phyloP scores from a whole-genome alignment of 1,284 basidiomycete species.

The Volvariella volvacea region DNA sequence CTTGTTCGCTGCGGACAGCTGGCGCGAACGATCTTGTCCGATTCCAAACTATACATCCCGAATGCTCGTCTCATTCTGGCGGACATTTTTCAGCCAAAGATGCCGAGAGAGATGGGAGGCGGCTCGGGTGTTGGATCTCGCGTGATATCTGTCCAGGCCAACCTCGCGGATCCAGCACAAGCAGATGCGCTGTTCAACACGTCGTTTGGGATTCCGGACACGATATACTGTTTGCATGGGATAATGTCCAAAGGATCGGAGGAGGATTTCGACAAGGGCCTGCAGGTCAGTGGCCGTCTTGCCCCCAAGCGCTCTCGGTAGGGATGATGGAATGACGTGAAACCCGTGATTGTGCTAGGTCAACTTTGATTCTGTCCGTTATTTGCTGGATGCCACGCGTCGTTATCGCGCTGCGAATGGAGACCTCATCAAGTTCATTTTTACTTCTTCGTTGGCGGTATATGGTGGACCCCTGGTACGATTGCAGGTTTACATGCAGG shows the following conservation, averaged over 20 bases:
- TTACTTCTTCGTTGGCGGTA: conserved; percentile 56
- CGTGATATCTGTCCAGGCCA: conserved; percentile 38
- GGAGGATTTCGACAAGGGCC: conserved; percentile 54
- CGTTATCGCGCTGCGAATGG: conserved; percentile 23
- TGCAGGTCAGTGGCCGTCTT: conserved; percentile 26
- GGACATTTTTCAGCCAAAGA: conserved; percentile 44
- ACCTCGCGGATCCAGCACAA: conserved; percentile 38
- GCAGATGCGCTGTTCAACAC: conserved; percentile 34
- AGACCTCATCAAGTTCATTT: conserved; percentile 45
- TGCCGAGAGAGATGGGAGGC: conserved; percentile 21
- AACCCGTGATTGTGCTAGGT: conserved; percentile 26
- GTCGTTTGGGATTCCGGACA: conserved; percentile 33
- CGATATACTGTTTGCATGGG: conserved; percentile 55
- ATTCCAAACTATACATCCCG: conserved; percentile 27
- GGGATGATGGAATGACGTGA: not conserved
- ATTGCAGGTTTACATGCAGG: conserved; percentile 1
- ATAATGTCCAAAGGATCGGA: conserved; percentile 68
- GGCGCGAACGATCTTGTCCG: conserved; percentile 22
- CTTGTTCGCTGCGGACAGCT: not conserved
- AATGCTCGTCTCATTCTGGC: conserved; percentile 45
- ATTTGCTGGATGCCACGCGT: conserved; percentile 41
- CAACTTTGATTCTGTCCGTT: conserved; percentile 55
- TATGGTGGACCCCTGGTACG: conserved; percentile 54
- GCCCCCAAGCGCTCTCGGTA: not conserved
- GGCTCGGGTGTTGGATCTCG: too few relatives aligned